These are phyloP conservation scores for Cupressus sempervirens DNA, from an alignment of 75 land plant species.

Conservation along the genomic window DNA sequence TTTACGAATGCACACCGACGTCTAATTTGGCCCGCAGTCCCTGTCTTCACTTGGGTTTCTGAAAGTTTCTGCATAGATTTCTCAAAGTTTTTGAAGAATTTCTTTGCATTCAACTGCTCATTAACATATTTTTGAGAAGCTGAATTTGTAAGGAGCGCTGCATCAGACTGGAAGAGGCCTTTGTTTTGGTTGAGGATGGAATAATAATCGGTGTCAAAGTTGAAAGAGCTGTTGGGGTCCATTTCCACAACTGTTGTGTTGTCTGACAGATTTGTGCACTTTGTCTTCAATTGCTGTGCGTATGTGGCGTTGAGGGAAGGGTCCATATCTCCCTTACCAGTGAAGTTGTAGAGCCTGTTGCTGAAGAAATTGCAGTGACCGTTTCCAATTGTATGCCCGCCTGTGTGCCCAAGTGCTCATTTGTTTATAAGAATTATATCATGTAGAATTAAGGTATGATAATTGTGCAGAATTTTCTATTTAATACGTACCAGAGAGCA, in stretches of 20 bases:
- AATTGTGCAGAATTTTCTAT: background rate
- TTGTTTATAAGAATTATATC: too few species aligned
- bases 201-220: slow-evolving; percentile 54
- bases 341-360: slow-evolving; percentile 55
- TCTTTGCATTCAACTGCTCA: slow-evolving; percentile 8
- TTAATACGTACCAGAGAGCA: background rate
- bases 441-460: background rate
- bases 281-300: slow-evolving; percentile 6
- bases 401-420: slow-evolving; percentile 9
- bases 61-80: slow-evolving; percentile 43
- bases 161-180: slow-evolving; percentile 55
- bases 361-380: slow-evolving; percentile 37
- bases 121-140: slow-evolving; percentile 9
- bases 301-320: slow-evolving; percentile 37
- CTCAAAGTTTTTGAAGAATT: slow-evolving; percentile 21
- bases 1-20: slow-evolving; percentile 32
- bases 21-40: slow-evolving; percentile 44
- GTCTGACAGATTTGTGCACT: slow-evolving; percentile 22
- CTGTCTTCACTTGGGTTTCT: slow-evolving; percentile 34
- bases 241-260: slow-evolving; percentile 20
- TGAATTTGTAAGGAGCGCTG: slow-evolving; percentile 26
- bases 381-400: slow-evolving; percentile 55
- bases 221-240: slow-evolving; percentile 30
- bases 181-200: slow-evolving; percentile 13
- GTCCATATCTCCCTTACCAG: slow-evolving; percentile 45